Evolutionary conservation across 768 basidiomycete genomes (phyloP), one percentile per base, ranked within the genome.

Genomic region (Amanita inopinata): DNA sequence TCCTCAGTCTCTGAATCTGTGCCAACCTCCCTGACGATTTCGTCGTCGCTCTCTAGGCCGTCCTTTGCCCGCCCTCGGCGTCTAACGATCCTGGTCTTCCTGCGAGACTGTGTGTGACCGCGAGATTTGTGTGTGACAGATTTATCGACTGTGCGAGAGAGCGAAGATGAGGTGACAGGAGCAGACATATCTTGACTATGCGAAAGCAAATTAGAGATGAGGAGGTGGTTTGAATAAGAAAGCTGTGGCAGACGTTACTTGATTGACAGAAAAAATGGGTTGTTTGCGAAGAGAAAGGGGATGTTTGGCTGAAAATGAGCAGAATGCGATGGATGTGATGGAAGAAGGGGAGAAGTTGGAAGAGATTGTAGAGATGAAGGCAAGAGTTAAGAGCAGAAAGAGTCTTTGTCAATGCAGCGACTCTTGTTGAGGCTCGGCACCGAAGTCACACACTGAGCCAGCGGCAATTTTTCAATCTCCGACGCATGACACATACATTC

Each of bases 1-100:
- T 74, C 73, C 35, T 74, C 76, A 34, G 77, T 78, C 45, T 83
- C 83, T 7, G 83, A 80, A 60, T 85, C 83, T 15, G 83, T 76
- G 49, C 67, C 74, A 4, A 66, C 69, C 60, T 83, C 84, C 46
- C 86, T 71, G 63, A 74, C 74, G 40, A 88, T 69, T 59, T 87
- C 85, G 20, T 87, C 85, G 52, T 88, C 86, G 49, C 83, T 86
- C 40, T 76, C 80, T 22, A 79, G 64, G 25, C 62, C 70, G 43
- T 67, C 66, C 50, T 66, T 70, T 2, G 65, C 80, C 53, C 81
- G 70, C 25, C 81, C 81, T 52, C 84, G 67, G 46, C 84, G 73
- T 54, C 76, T 74, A 33, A 71, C 65, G 36, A 70, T 53, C 49
- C 68, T 62, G 48, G 62, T 65, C 56, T 70, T 71, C 61, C 64